Evolutionary conservation across 2,329 filamentous ascomycete genomes (phyloP).

Genomic region (Penicillium sp.): DNA sequence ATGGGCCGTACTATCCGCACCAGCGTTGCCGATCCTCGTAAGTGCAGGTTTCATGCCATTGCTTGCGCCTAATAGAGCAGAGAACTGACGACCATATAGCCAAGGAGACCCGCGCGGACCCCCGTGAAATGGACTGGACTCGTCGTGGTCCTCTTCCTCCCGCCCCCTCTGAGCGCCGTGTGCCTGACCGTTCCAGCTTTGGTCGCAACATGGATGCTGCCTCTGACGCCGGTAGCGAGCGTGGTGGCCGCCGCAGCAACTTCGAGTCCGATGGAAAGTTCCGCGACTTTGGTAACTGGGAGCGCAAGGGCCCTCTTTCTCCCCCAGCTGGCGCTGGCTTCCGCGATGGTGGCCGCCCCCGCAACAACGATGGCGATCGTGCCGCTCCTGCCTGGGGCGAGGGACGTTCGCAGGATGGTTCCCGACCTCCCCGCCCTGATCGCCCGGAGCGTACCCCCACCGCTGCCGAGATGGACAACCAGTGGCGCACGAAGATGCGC

Average conservation of each 20-base stretch:
- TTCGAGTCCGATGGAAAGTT: conserved; percentile 73
- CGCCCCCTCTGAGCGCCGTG: conserved; percentile 60
- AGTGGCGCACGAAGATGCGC: conserved; percentile 91
- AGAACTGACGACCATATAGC: conserved; percentile 60
- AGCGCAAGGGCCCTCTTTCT: conserved; percentile 88
- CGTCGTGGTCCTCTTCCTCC: conserved; percentile 88
- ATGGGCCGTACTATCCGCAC: conserved; percentile 88
- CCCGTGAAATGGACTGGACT: conserved; percentile 88
- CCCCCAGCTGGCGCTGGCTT: conserved; percentile 59
- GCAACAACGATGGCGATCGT: conserved; percentile 66
- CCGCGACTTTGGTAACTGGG: conserved; percentile 87
- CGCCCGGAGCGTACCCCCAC: conserved; percentile 74
- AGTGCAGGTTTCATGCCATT: conserved; percentile 19
- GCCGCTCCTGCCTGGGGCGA: conserved; percentile 76
- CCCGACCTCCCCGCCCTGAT: conserved; percentile 75
- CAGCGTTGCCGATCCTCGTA: conserved; percentile 97
- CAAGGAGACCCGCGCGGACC: conserved; percentile 76
- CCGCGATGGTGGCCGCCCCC: conserved; percentile 62
- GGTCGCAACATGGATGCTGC: conserved; percentile 58
- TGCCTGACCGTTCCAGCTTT: conserved; percentile 59
- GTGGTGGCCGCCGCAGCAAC: conserved; percentile 68
- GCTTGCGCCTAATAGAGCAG: background rate
- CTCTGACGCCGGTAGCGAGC: conserved; percentile 64
- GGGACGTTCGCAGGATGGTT: conserved; percentile 71
- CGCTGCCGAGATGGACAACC: conserved; percentile 87